Evolutionary conservation across 768 basidiomycete species (phyloP).

Genomic region (Boletus barrowsii): DNA sequence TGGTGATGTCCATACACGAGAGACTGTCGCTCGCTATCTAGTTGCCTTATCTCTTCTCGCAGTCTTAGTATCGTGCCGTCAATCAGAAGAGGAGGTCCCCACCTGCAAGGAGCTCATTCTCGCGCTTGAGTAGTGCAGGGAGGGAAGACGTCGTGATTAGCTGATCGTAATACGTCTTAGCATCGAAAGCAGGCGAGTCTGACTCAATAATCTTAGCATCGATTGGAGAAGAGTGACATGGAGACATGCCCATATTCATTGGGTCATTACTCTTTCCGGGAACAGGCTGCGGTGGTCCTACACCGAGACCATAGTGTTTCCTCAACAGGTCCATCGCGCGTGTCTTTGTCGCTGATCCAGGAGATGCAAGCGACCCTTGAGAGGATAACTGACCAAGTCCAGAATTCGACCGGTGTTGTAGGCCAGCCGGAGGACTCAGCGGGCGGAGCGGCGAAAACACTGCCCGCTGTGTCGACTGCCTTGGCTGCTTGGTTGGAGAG

Average conservation of each 20-base stretch:
- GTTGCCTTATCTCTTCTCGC: slow-evolving; percentile 71
- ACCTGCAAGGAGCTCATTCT: slow-evolving; percentile 82
- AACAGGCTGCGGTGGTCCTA: slow-evolving; percentile 65
- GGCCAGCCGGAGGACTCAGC: slow-evolving; percentile 31
- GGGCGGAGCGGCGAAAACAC: slow-evolving; percentile 47
- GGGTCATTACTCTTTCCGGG: slow-evolving; percentile 63
- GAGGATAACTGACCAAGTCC: slow-evolving; percentile 22
- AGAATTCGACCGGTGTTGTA: slow-evolving; percentile 14
- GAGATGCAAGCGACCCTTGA: slow-evolving; percentile 24
- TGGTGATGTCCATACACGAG: slow-evolving; percentile 95
- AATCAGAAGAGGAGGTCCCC: neutral
- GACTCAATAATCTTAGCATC: slow-evolving; percentile 1
- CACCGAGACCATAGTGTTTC: slow-evolving; percentile 83
- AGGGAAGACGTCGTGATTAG: slow-evolving; percentile 79
- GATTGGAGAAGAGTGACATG: neutral
- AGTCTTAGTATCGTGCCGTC: slow-evolving; percentile 4
- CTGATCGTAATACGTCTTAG: slow-evolving; percentile 82
- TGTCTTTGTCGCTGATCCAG: slow-evolving; percentile 40
- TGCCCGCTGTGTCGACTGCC: slow-evolving; percentile 32
- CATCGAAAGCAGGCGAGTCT: slow-evolving; percentile 84
- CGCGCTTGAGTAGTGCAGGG: slow-evolving; percentile 66
- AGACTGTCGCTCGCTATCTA: slow-evolving; percentile 86
- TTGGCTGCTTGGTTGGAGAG: slow-evolving; percentile 16
- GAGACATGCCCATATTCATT: slow-evolving; percentile 69
- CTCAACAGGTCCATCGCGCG: slow-evolving; percentile 75